Base-by-base conservation (phyloP, 108 stramenopile species). In the Nitzschia sp. region DNA sequence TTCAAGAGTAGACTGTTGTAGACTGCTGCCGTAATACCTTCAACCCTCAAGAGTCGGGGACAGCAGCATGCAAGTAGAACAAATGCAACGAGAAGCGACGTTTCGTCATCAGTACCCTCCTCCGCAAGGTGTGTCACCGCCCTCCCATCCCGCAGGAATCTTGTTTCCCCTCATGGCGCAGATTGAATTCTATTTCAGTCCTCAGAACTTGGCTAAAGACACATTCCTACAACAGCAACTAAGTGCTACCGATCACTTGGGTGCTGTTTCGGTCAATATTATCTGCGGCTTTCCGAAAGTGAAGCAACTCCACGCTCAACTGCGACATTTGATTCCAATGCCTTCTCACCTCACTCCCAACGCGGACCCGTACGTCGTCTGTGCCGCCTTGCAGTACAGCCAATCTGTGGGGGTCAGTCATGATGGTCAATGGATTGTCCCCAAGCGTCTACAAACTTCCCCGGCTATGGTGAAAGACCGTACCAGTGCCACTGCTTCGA, bases 151-250 rank as follows among this genome's bases (percentile, higher is more conserved):
- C 5, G 15, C n/a, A 25, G 57, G 57, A 10, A 44, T 43, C 40
- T 42, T 62, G 10, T 44, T 57, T 24, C 61, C 61, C 19, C 43
- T 62, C 12, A 37, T 37, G 43, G 42, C 61, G 41, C 86, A 86
- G 57, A 78, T 84, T 26, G 86, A 86, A 62, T 86, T 80, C 68
- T 86, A 86, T 54, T 86, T 86, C 57, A 79, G 77, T 51, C 76
- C 75, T 20, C 75, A 84, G 65, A 86, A 86, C 51, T 60, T 86
- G 21, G 51, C 69, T 7, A 81, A 79, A 17, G 86, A 86, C 55
- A 74, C 40, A 1, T 86, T 75, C 53, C 67, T 86, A 29, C 83
- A 71, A 14, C 67, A 65, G 26, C 72, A 80, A 61, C 81, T 86
- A 12, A 51, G 55, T 43, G 41, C 50, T 12, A 68, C 80, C 51